Conservation (phyloP, 768 basidiomycete genomes). For the Boletus patriciae region DNA sequence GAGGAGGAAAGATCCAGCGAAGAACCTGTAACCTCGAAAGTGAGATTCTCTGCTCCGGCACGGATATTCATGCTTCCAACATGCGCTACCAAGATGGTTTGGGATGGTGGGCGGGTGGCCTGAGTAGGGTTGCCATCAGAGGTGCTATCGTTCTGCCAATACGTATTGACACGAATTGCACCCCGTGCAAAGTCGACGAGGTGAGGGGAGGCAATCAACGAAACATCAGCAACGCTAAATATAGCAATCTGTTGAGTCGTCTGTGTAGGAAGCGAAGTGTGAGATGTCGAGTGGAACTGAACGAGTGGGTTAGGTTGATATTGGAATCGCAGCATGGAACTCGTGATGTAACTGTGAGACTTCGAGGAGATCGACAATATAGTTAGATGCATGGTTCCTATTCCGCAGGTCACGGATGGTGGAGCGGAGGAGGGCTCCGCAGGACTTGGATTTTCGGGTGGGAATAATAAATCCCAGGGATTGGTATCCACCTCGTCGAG, state of each 20-base stretch:
- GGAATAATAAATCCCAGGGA: constrained; percentile 26
- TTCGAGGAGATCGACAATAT: constrained; percentile 22
- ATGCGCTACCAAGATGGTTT: constrained; percentile 41
- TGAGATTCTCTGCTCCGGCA: constrained; percentile 69
- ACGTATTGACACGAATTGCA: constrained; percentile 50
- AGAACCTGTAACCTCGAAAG: constrained; percentile 56
- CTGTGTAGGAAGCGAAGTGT: constrained; percentile 12
- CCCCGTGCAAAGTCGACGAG: constrained; percentile 61
- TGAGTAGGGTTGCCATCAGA: constrained; percentile 4
- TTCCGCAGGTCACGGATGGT: constrained; percentile 14
- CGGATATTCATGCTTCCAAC: constrained; percentile 50
- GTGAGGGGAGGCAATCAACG: constrained; percentile 51
- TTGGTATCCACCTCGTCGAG: constrained; percentile 29
- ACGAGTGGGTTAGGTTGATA: constrained; percentile 17
- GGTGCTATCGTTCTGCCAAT: constrained; percentile 20
- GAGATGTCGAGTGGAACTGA: constrained; percentile 15
- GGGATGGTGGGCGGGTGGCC: constrained; percentile 8
- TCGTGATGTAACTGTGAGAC: constrained; percentile 25
- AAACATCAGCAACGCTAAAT: constrained; percentile 42
- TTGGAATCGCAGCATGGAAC: constrained; percentile 27
- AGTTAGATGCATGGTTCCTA: constrained; percentile 20
- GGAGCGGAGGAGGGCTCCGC: constrained; percentile 7
- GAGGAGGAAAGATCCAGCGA: constrained; percentile 26
- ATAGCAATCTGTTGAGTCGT: constrained; percentile 26
- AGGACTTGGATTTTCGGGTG: constrained; percentile 8